A percentile compares a stretch with the other conserved stretches of the same genome.
Conservation (phyloP, 164 flowering plant genomes). For the Euptelea pleiosperma region DNA sequence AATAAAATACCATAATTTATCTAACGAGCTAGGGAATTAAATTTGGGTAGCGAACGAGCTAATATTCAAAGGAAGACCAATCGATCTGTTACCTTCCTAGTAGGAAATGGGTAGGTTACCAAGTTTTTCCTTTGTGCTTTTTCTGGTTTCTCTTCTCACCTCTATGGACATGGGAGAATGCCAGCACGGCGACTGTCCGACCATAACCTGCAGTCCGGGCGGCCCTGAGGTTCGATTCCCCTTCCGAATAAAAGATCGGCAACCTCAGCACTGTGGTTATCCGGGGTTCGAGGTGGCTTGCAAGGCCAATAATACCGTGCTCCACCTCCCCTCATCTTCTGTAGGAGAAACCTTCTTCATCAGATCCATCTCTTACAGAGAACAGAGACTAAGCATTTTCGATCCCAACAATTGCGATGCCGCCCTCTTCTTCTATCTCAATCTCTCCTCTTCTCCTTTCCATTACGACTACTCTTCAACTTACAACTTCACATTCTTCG, state of each 20-base stretch:
- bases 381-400: neutral
- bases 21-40: no score
- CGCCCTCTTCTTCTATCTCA: neutral
- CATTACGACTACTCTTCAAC: no score
- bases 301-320: slow-evolving; percentile 4
- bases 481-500: neutral
- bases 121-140: no score
- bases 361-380: neutral
- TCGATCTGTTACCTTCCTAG: no score
- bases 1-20: no score
- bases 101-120: no score
- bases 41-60: no score
- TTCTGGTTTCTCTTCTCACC: no score
- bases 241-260: slow-evolving; percentile 15
- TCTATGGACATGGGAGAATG: no score
- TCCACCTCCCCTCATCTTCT: slow-evolving; percentile 21
- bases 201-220: neutral
- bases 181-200: no score
- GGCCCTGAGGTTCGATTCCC: slow-evolving; percentile 28
- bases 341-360: neutral
- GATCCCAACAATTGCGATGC: neutral
- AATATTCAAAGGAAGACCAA: no score
- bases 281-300: slow-evolving; percentile 28
- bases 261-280: slow-evolving; percentile 20
- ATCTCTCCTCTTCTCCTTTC: slow-evolving; percentile 1